Percentiles rank a stretch among this genome's conserved stretches.
These are phyloP conservation scores for Kodamaea fukazawae DNA, from an alignment of 805 yeast species.

Conservation along the genomic window DNA sequence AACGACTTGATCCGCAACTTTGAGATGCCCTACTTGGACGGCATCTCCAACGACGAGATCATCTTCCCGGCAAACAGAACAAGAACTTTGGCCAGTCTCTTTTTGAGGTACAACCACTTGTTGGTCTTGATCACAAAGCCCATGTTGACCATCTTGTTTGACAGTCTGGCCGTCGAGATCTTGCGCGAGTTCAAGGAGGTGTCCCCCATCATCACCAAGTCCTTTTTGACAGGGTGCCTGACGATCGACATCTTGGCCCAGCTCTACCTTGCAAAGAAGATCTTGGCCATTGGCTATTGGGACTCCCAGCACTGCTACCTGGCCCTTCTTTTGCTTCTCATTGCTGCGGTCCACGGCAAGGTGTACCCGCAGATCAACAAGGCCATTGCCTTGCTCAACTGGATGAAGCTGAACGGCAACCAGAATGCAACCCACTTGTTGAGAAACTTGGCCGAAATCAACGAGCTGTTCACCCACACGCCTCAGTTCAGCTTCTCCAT, in stretches of 20 bases:
- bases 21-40: constrained; percentile 28
- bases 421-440: constrained; percentile 33
- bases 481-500: constrained; percentile 23
- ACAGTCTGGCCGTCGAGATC: constrained; percentile 18
- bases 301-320: constrained; percentile 38
- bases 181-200: constrained; percentile 25
- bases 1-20: constrained; percentile 30
- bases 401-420: constrained; percentile 34
- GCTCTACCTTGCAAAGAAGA: constrained; percentile 25
- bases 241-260: constrained; percentile 29
- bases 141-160: constrained; percentile 30
- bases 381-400: constrained; percentile 31
- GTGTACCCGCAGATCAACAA: constrained; percentile 18
- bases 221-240: constrained; percentile 27
- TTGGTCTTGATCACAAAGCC: constrained; percentile 34
- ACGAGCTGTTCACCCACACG: constrained; percentile 18
- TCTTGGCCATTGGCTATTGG: constrained; percentile 39
- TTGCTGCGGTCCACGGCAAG: constrained; percentile 23
- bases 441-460: constrained; percentile 27
- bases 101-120: constrained; percentile 35
- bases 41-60: constrained; percentile 20
- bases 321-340: constrained; percentile 28
- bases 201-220: constrained; percentile 25
- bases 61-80: constrained; percentile 15
- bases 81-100: constrained; percentile 33